A percentile compares a stretch with the other conserved stretches of the same genome.
Evolutionary conservation across 345 rosid genomes (phyloP).

Genomic region (Eucalyptus shirleyi): DNA sequence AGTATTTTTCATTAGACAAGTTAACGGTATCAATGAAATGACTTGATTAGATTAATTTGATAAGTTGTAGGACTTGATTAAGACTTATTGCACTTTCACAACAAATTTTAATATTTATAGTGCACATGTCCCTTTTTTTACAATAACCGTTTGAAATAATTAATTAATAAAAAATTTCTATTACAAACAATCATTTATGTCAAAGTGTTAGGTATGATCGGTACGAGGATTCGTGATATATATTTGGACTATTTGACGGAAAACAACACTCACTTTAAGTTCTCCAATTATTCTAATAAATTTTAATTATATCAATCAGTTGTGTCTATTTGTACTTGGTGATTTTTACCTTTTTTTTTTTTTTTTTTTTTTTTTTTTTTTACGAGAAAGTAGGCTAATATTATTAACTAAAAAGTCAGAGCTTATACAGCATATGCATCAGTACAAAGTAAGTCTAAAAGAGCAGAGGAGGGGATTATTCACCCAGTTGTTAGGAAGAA

Average conservation of each 20-base stretch:
- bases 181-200: rapidly evolving
- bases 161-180: no score
- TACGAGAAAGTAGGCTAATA: no score
- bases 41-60: rapidly evolving
- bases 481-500: no score
- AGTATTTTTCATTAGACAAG: no score
- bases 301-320: neutral
- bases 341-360: neutral
- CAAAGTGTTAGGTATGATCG: neutral
- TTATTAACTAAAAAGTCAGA: no score
- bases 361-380: no score
- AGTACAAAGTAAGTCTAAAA: no score
- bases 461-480: no score
- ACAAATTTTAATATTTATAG: no score
- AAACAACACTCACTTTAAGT: neutral
- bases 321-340: neutral
- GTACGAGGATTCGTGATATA: rapidly evolving
- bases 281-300: neutral
- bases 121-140: no score
- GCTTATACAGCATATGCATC: no score
- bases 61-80: rapidly evolving
- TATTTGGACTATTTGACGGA: neutral
- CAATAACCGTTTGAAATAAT: neutral
- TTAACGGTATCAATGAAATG: no score
- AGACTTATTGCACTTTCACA: rapidly evolving